These are phyloP conservation scores for Globisporangium viniferum DNA, from an alignment of 352 stramenopile species.

Conservation along the genomic window DNA sequence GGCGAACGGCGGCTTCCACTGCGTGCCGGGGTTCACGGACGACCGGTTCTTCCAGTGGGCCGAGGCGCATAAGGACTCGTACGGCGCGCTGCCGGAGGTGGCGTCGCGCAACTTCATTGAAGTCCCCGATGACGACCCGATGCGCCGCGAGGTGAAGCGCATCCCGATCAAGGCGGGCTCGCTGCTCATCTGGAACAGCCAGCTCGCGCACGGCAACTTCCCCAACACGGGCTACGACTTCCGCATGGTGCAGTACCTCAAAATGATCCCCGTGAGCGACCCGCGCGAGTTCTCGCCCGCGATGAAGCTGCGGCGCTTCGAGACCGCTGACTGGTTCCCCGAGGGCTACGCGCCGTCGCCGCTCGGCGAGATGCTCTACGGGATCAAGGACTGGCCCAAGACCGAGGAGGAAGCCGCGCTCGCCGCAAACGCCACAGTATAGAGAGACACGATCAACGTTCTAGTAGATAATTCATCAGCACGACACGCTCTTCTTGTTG, in stretches of 20 bases:
- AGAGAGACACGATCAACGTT: slow-evolving; percentile 1
- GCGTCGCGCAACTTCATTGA: slow-evolving; percentile 43
- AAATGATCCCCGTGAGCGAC: slow-evolving; percentile 43
- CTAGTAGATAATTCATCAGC: neutral
- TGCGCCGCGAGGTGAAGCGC: slow-evolving; percentile 31
- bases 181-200: slow-evolving; percentile 49
- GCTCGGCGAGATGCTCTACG: slow-evolving; percentile 34
- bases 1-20: slow-evolving; percentile 46
- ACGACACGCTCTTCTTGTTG: slow-evolving; percentile 1
- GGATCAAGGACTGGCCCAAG: slow-evolving; percentile 31
- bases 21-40: slow-evolving; percentile 43
- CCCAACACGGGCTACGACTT: slow-evolving; percentile 43
- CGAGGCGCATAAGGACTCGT: slow-evolving; percentile 25
- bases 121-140: slow-evolving; percentile 37
- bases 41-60: slow-evolving; percentile 47
- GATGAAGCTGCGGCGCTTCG: slow-evolving; percentile 35
- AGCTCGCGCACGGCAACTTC: slow-evolving; percentile 46
- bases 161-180: slow-evolving; percentile 44
- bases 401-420: slow-evolving; percentile 17
- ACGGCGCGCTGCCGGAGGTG: slow-evolving; percentile 31
- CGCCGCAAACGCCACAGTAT: slow-evolving; percentile 2
- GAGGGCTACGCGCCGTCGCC: slow-evolving; percentile 28
- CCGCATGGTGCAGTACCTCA: slow-evolving; percentile 55
- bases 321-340: slow-evolving; percentile 36
- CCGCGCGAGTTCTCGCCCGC: slow-evolving; percentile 35